phyloP scores from a whole-genome alignment of 1,284 basidiomycete genomes.

The Melampsora americana region DNA sequence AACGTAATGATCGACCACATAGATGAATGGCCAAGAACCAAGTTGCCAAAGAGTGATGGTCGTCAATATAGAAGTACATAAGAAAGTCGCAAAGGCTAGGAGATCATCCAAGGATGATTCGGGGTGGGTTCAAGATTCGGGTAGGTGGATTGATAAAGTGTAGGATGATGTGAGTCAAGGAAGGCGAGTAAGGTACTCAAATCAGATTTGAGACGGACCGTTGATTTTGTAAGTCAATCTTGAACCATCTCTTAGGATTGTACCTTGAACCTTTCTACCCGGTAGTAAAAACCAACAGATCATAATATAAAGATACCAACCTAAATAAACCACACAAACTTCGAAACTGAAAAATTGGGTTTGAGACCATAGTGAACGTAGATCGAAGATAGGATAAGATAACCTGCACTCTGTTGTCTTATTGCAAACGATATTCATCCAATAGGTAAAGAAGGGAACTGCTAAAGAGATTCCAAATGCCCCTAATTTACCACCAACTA shows the following conservation, averaged over 20 bases:
- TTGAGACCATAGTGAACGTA: conserved; percentile 57
- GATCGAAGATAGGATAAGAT: conserved; percentile 57
- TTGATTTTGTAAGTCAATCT: conserved; percentile 90
- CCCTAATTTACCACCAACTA: conserved; percentile 73
- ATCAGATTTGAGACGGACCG: conserved; percentile 61
- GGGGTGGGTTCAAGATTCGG: not conserved
- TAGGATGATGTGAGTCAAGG: conserved; percentile 16
- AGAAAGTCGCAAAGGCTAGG: conserved; percentile 78
- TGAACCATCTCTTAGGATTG: conserved; percentile 70
- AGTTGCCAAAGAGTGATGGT: conserved; percentile 67
- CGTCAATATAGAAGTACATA: conserved; percentile 71
- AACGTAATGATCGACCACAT: conserved; percentile 86
- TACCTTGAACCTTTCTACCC: conserved; percentile 79
- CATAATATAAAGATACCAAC: conserved; percentile 85
- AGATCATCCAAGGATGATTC: not conserved
- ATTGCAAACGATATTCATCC: conserved; percentile 80
- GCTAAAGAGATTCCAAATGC: conserved; percentile 69
- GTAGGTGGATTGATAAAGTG: conserved; percentile 10
- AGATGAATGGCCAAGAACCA: conserved; percentile 77
- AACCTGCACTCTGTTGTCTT: conserved; percentile 73
- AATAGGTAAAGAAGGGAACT: conserved; percentile 72
- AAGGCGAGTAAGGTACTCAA: not conserved
- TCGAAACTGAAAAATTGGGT: conserved; percentile 18
- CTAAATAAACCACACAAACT: conserved; percentile 64
- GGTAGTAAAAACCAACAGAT: conserved; percentile 79